Conservation (phyloP, 2,329 filamentous ascomycete species). For the Juglanconis oblonga region DNA sequence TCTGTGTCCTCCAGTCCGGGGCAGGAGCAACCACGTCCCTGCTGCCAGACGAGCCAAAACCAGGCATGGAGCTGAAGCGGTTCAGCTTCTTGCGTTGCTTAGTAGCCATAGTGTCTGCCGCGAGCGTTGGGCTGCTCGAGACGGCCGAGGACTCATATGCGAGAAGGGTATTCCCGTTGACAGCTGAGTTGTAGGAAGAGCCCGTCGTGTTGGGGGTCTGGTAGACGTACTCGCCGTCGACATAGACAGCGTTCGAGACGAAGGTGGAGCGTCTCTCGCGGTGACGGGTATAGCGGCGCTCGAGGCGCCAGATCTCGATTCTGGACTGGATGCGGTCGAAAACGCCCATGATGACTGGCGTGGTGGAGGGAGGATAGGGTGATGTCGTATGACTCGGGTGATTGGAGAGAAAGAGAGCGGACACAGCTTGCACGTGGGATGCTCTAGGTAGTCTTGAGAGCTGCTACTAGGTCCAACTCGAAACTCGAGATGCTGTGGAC, state of each 20-base stretch:
- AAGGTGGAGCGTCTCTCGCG: slow-evolving; percentile 85
- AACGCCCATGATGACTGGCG: slow-evolving; percentile 41
- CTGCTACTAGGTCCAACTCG: too few relatives aligned
- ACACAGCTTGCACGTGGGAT: neutral
- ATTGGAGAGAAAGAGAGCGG: neutral
- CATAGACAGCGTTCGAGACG: slow-evolving; percentile 83
- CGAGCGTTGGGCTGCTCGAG: slow-evolving; percentile 20
- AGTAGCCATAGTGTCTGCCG: slow-evolving; percentile 26
- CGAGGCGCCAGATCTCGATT: slow-evolving; percentile 89
- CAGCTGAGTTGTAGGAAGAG: slow-evolving; percentile 46
- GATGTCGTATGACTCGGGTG: neutral
- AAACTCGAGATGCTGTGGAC: neutral
- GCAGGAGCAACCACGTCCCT: slow-evolving; percentile 27
- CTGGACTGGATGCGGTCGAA: slow-evolving; percentile 62
- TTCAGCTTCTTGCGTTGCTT: slow-evolving; percentile 47
- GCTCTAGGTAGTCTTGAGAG: too few relatives aligned
- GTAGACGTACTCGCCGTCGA: slow-evolving; percentile 94
- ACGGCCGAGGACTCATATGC: slow-evolving; percentile 28
- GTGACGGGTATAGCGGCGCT: slow-evolving; percentile 90
- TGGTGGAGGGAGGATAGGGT: neutral
- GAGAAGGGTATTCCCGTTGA: slow-evolving; percentile 24
- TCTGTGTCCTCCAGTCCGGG: slow-evolving; percentile 39
- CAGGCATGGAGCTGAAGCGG: slow-evolving; percentile 55
- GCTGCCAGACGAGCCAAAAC: slow-evolving; percentile 44
- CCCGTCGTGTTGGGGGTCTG: slow-evolving; percentile 59